phyloP scores from a whole-genome alignment of 148 eudicot species.

The Fallopia convolvulus region DNA sequence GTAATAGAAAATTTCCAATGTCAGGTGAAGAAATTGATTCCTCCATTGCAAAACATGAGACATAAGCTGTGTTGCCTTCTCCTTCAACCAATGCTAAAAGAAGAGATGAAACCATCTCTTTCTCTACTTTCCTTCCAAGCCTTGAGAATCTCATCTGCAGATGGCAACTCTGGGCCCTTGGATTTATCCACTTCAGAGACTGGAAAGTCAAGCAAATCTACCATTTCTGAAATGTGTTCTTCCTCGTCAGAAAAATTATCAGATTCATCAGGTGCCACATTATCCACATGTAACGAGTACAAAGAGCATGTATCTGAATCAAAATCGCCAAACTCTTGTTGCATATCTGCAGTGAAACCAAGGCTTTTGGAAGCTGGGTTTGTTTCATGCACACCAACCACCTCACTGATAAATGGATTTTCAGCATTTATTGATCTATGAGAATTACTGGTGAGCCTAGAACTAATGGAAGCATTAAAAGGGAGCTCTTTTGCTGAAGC shows the following conservation, averaged over 20 bases:
- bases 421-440: neutral
- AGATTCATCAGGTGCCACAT: constrained; percentile 6
- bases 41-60: neutral
- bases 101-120: constrained; percentile 22
- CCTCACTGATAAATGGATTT: constrained; percentile 10
- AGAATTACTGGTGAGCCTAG: neutral
- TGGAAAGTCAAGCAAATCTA: constrained; percentile 17
- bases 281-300: neutral
- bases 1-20: no score
- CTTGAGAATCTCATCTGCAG: constrained; percentile 61
- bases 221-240: constrained; percentile 14
- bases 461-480: neutral
- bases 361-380: neutral
- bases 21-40: no score
- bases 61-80: neutral
- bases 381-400: neutral
- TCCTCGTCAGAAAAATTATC: constrained; percentile 20
- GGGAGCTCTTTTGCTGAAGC: constrained; percentile 9
- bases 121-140: constrained; percentile 55
- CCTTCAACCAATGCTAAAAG: neutral
- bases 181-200: constrained; percentile 13
- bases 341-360: neutral
- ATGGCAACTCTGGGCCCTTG: constrained; percentile 30
- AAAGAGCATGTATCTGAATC: neutral
- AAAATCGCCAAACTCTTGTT: neutral